These are phyloP conservation scores for Rhodotorula graminis DNA, from an alignment of 768 basidiomycete genomes.

Conservation along the genomic window DNA sequence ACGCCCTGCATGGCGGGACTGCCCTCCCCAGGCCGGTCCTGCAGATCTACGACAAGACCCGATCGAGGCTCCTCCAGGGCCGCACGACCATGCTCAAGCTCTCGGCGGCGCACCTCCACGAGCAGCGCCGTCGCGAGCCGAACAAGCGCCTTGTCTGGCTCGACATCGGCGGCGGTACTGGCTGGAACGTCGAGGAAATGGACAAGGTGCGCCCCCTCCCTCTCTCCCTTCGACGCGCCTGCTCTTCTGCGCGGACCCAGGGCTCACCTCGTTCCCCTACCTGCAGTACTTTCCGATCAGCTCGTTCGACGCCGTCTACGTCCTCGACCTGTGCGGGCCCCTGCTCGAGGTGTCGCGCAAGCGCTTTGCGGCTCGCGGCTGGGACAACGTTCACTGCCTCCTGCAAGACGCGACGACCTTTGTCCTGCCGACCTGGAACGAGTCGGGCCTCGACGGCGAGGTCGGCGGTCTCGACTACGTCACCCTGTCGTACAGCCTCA, in stretches of 20 bases:
- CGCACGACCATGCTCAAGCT: constrained; percentile 67
- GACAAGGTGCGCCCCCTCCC: constrained; percentile 38
- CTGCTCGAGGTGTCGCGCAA: constrained; percentile 66
- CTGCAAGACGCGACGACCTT: constrained; percentile 70
- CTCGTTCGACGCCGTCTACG: constrained; percentile 63
- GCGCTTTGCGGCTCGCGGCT: constrained; percentile 62
- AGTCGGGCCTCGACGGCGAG: constrained; percentile 51
- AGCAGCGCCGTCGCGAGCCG: constrained; percentile 49
- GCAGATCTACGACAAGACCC: constrained; percentile 62
- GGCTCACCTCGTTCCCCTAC: background rate
- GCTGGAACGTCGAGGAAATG: constrained; percentile 71
- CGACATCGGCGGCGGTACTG: constrained; percentile 72
- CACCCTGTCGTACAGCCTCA: constrained; percentile 52
- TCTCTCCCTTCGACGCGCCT: too few species aligned
- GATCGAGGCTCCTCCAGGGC: constrained; percentile 60
- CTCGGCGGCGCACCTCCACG: constrained; percentile 60
- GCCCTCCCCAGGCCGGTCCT: too few species aligned
- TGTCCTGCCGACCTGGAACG: constrained; percentile 59
- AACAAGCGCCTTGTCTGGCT: constrained; percentile 64
- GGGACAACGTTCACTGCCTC: constrained; percentile 67
- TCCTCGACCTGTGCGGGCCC: constrained; percentile 67
- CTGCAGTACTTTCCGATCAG: constrained; percentile 55
- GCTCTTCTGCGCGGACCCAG: background rate
- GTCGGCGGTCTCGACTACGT: constrained; percentile 51
- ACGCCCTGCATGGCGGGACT: too few species aligned